These are phyloP conservation scores for Oryza nivara DNA, from an alignment of 176 grass and related monocot genomes.

Conservation along the genomic window DNA sequence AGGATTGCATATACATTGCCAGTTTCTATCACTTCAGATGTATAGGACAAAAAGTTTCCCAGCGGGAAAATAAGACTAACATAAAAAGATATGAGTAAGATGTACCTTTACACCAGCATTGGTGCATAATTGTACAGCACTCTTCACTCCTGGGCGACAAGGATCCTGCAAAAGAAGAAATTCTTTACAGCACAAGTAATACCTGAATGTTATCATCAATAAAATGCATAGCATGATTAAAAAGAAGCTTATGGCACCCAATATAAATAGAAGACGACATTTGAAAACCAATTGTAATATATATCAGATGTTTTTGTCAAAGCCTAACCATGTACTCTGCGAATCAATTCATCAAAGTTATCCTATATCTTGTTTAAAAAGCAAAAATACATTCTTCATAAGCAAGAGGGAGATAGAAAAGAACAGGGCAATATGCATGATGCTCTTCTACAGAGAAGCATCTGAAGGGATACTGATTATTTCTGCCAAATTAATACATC, in stretches of 20 bases:
- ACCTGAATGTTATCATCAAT: conserved; percentile 23
- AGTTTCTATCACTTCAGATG: not conserved
- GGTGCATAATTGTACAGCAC: conserved; percentile 78
- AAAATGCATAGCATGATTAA: conserved; percentile 15
- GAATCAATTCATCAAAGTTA: conserved; percentile 1
- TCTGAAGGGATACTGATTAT: conserved; percentile 7
- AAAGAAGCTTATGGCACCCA: conserved; percentile 27
- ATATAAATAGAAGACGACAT: not conserved
- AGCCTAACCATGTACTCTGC: not conserved
- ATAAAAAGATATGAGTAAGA: conserved; percentile 9
- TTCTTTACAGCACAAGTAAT: conserved; percentile 26
- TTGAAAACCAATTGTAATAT: not conserved
- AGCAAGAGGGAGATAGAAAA: not conserved
- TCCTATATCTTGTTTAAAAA: not conserved
- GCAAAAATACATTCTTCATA: not conserved
- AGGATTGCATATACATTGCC: not conserved
- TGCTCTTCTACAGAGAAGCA: not conserved
- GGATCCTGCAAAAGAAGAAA: conserved; percentile 68
- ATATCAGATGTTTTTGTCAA: conserved; percentile 8
- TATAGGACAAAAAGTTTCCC: not conserved
- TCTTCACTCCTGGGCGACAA: conserved; percentile 86
- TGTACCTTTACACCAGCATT: conserved; percentile 82
- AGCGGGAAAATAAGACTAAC: conserved; percentile 20
- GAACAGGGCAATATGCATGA: conserved; percentile 19
- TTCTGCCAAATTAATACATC: conserved; percentile 1